These are phyloP conservation scores for Blastobotrys robertii DNA, from an alignment of 805 yeast genomes.

Conservation along the genomic window DNA sequence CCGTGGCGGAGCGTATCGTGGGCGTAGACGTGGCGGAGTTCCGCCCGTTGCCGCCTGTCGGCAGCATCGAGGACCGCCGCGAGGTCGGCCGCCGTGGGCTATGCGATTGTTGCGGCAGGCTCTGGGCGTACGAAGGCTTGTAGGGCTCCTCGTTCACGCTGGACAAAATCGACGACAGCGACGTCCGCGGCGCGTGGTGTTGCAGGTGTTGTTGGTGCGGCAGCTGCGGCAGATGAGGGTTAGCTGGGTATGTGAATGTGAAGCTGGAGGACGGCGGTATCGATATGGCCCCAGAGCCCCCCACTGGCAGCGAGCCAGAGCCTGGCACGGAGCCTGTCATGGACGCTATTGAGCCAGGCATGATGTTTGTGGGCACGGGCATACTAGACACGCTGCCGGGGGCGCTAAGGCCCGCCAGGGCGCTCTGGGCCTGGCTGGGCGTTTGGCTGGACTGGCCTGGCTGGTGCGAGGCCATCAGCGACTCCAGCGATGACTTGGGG, in stretches of 20 bases:
- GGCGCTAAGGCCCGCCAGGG: not conserved
- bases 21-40: too few relatives aligned
- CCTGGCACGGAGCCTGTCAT: not conserved
- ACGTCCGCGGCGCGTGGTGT: conserved; percentile 5
- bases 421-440: not conserved
- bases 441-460: not conserved
- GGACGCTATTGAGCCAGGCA: conserved; percentile 6
- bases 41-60: too few relatives aligned
- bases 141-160: too few relatives aligned
- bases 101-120: too few relatives aligned
- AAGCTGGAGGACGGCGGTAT: conserved; percentile 2
- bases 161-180: too few relatives aligned
- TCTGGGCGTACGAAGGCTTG: too few relatives aligned
- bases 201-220: conserved; percentile 6
- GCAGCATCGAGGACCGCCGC: too few relatives aligned
- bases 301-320: not conserved
- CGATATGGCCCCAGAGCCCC: conserved; percentile 1
- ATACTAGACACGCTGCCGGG: not conserved
- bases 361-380: conserved; percentile 10
- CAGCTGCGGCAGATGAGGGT: not conserved
- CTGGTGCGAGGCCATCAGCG: conserved; percentile 1
- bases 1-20: not conserved
- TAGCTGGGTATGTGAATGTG: conserved; percentile 2
- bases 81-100: too few relatives aligned
- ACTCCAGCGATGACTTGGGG: conserved; percentile 5